Base-by-base conservation (phyloP, 495 filamentous ascomycete species). In the Penicillium bovifimosum region DNA sequence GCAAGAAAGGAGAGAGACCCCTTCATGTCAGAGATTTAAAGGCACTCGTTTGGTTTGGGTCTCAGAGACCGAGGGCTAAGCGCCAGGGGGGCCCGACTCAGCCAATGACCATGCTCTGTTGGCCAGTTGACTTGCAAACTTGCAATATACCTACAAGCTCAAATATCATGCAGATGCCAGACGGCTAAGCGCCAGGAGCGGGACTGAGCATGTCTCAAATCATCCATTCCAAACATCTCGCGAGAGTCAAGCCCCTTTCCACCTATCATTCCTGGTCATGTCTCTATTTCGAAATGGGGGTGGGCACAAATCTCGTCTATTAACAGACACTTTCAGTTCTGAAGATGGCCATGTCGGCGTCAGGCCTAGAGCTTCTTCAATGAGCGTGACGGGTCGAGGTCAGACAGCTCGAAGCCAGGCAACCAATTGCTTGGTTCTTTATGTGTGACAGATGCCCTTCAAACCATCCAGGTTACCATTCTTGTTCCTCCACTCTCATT, bases 111-210 rank as follows among this genome's bases (percentile, higher is more conserved):
- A 18, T 50, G 41, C 16, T 41, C 29, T 14, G 32, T 35, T 13
- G 26, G 36, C 42, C 42, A 49, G 54, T 54, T 17, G 50, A n/a
- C 32, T 45, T 59, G 52, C 52, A 56, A 49, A 54, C 38, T 35
- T 46, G 50, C 53, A 42, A 59, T 50, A 44, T 38, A 56, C 39
- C 44, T 55, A 27, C 49, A 59, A 27, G 8, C 39, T 53, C 17
- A 9, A 46, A 28, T 18, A 47, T 26, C n/a, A 38, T 31, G 46
- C 32, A 52, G 9, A 41, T 41, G 40, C 43, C 41, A 36, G 14
- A 42, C 31, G 24, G 39, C 41, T 57, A 56, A 52, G 61, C 61
- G 61, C 61, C 61, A 64, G 58, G 55, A 57, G 57, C 16, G 52
- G 43, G 40, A 38, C 42, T 3, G 13, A 11, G 8, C 28, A 35